Evolutionary conservation across 345 rosid species (phyloP), one percentile per base, ranked within the genome.

Genomic region (Brassica juncea): DNA sequence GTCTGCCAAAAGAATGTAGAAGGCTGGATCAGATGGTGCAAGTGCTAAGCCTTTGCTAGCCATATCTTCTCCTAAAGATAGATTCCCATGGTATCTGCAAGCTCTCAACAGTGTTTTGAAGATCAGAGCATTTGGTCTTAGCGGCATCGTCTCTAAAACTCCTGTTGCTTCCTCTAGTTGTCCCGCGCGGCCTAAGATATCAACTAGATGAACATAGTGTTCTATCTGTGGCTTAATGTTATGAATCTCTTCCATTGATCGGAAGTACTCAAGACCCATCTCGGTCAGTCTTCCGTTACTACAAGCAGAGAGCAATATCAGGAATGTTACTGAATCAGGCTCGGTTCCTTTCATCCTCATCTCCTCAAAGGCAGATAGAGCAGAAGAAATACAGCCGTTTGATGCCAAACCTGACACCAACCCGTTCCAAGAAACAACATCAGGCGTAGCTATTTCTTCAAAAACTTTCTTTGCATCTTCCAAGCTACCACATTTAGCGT

Each of bases 361-460:
- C 76, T 89, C 89, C 37, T 92, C 94, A 47, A 88, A 90, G 15
- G 88, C 83, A 31, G 88, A 87, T 19, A 92, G 84, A 32, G 93
- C 89, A 39, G 86, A 77, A n/a, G 88, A 77, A 59, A 90, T 70
- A 28, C 55, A 49, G 23, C 90, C 87, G 6, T 78, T 85, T 3
- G 88, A 86, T 68, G 88, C 88, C 77, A 92, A 81, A 58, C 84
- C 88, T 42, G 89, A 84, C 72, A 92, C 83, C 84, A 92, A 77
- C 15, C 83, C 84, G 8, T 90, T 92, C 97, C 94, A 90, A 1
- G 94, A 92, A 54, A 90, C 84, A 10, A 72, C 85, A 74, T 90
- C 85, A n/a, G 94, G 89, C 32, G 61, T 58, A n/a, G 52, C 78
- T 68, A 84, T 83, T 10, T 90, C 93, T 49, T 66, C 52, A 71